A percentile compares a stretch with the other conserved stretches of the same genome.
phyloP scores from a whole-genome alignment of 2,329 filamentous ascomycete species.

The Stemphylium beticola region DNA sequence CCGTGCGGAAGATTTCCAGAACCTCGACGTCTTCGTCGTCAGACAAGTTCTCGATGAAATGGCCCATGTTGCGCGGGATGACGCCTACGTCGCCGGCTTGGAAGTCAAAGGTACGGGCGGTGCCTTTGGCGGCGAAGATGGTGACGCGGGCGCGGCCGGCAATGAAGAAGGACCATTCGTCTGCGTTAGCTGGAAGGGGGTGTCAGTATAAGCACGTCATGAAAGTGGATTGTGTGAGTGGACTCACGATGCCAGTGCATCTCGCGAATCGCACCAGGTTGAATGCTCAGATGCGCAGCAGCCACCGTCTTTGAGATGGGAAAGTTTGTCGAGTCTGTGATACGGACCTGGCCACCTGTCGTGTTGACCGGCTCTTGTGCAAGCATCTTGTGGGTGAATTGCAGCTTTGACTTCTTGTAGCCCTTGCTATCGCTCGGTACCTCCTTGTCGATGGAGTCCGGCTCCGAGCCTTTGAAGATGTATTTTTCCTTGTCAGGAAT shows the following conservation, averaged over 20 bases:
- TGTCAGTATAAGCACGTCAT: background rate
- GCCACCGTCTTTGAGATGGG: constrained; percentile 75
- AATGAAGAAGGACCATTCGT: constrained; percentile 84
- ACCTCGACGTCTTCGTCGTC: constrained; percentile 78
- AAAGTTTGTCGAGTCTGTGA: constrained; percentile 78
- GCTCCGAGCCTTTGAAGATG: constrained; percentile 74
- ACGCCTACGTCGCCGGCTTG: constrained; percentile 76
- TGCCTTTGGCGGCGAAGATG: constrained; percentile 73
- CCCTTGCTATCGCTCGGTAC: constrained; percentile 62
- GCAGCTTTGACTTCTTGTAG: constrained; percentile 70
- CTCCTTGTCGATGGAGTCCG: constrained; percentile 70
- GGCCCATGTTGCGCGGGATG: constrained; percentile 76
- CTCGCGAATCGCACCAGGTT: constrained; percentile 74
- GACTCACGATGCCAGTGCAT: constrained; percentile 76
- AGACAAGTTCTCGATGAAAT: constrained; percentile 79
- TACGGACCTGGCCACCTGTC: constrained; percentile 73
- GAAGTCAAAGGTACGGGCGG: constrained; percentile 78
- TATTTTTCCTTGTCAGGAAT: constrained; percentile 73
- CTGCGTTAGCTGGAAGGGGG: constrained; percentile 59
- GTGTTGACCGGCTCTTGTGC: constrained; percentile 70
- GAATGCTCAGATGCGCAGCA: constrained; percentile 73
- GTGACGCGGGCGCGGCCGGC: constrained; percentile 73
- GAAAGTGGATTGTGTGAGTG: background rate
- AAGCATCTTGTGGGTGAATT: constrained; percentile 75
- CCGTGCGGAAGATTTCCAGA: constrained; percentile 75